Evolutionary conservation across 1,284 basidiomycete species (phyloP), one percentile per base, ranked within the genome.

Genomic region (Cryptococcus jaspeensis): DNA sequence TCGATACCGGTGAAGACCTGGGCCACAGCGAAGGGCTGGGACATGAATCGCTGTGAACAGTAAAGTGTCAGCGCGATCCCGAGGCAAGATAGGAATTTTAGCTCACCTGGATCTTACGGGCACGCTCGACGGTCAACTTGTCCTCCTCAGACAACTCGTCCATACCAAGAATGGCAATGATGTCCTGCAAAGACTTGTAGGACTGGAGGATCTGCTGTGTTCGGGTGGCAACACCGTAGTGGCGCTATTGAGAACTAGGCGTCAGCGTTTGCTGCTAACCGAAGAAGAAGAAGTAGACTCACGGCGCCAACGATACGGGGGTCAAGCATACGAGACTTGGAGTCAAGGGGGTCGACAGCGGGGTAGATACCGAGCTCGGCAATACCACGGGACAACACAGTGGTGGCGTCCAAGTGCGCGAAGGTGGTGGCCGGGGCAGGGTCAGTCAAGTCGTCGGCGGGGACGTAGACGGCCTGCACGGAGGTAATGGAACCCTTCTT

Each of bases 401-500:
- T 98, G 70, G 95, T 98, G 71, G 95, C 95, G 79, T 99, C 95
- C 89, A 99, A 90, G 81, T 98, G 95, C 78, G 95, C 95, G 82
- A 98, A 98, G 75, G 95, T 98, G 65, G 95, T 99, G 70, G 95
- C 95, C 48, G 95, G 95, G 67, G 95, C 95, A 72, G 95, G 95
- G 84, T 98, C 95, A 74, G 95, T 99, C 90, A 99, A 92, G 84
- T 98, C 95, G 82, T 98, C 95, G 73, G 95, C 95, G 67, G 95
- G 95, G 64, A 99, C 95, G 80, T 99, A 99, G 80, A 99, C 95
- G 74, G 95, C 95, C 81, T 98, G 94, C 78, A 99, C 95, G 46
- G 95, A 99, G 59, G 95, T 99, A 78, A 99, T 98, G 64, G 95
- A 99, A 74, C 95, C 95, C 86, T 99, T 98, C 89, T 98, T 98